Percentiles rank a stretch among this genome's conserved stretches.
Evolutionary conservation across 2,329 filamentous ascomycete species (phyloP).

Genomic region (Penicillium sp.): DNA sequence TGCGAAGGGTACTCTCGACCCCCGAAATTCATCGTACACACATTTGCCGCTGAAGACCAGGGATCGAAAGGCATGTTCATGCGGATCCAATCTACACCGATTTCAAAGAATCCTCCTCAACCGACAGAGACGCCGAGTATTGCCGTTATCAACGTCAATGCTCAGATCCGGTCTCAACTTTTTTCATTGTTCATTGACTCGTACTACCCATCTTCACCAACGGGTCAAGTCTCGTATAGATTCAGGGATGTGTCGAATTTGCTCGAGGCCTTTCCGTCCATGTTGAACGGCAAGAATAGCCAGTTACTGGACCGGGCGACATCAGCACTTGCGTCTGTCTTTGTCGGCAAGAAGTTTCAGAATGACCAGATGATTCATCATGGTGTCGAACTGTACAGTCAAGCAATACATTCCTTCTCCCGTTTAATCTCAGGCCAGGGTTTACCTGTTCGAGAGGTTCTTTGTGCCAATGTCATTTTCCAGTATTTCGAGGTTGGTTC

Average conservation of each 20-base stretch:
- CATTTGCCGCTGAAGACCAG: constrained; percentile 11
- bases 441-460: constrained; percentile 23
- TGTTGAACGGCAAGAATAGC: constrained; percentile 22
- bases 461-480: constrained; percentile 26
- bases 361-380: constrained; percentile 20
- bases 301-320: constrained; percentile 25
- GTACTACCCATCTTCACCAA: constrained; percentile 21
- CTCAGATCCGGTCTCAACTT: constrained; percentile 26
- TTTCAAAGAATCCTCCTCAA: background rate
- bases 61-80: background rate
- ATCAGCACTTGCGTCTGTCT: constrained; percentile 25
- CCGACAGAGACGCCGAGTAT: background rate
- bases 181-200: constrained; percentile 28
- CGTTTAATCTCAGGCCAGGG: constrained; percentile 16
- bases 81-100: background rate
- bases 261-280: constrained; percentile 18
- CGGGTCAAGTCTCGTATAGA: constrained; percentile 18
- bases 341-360: constrained; percentile 25
- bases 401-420: constrained; percentile 23
- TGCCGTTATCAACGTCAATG: constrained; percentile 23
- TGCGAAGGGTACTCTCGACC: constrained; percentile 23
- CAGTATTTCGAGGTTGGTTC: constrained; percentile 26
- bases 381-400: constrained; percentile 23
- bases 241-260: constrained; percentile 18
- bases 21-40: constrained; percentile 22